Conservation (phyloP, 2,329 filamentous ascomycete genomes). For the Ilyonectria destructans region DNA sequence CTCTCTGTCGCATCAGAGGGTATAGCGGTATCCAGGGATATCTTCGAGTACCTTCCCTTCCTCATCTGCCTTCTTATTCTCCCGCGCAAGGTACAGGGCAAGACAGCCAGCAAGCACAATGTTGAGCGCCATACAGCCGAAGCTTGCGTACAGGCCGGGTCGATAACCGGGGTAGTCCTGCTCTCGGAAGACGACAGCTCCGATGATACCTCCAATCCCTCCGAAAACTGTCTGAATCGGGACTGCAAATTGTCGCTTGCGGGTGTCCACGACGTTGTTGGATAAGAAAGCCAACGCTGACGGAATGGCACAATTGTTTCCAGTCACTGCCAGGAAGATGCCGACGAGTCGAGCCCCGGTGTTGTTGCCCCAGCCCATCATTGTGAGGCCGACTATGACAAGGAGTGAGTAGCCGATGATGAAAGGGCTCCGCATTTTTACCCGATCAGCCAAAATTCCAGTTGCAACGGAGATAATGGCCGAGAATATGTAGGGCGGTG, state of each 20-base stretch:
- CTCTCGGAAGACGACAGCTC: neutral
- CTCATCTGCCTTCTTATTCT: neutral
- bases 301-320: slow-evolving; percentile 7
- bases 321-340: slow-evolving; percentile 7
- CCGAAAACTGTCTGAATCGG: neutral
- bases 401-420: neutral
- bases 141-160: neutral
- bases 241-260: slow-evolving; percentile 4
- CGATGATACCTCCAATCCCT: neutral
- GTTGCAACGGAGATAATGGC: neutral
- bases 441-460: neutral
- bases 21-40: neutral
- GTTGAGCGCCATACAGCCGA: neutral
- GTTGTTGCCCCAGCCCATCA: neutral
- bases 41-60: neutral
- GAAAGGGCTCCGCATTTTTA: neutral
- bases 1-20: neutral
- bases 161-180: slow-evolving; percentile 1
- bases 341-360: neutral
- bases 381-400: neutral
- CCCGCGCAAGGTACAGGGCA: neutral
- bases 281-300: neutral
- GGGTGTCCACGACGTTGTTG: neutral
- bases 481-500: neutral
- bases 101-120: neutral